Evolutionary conservation across 306 rosid species (phyloP), one percentile per base, ranked within the genome.

Genomic region (Psophocarpus tetragonolobus): DNA sequence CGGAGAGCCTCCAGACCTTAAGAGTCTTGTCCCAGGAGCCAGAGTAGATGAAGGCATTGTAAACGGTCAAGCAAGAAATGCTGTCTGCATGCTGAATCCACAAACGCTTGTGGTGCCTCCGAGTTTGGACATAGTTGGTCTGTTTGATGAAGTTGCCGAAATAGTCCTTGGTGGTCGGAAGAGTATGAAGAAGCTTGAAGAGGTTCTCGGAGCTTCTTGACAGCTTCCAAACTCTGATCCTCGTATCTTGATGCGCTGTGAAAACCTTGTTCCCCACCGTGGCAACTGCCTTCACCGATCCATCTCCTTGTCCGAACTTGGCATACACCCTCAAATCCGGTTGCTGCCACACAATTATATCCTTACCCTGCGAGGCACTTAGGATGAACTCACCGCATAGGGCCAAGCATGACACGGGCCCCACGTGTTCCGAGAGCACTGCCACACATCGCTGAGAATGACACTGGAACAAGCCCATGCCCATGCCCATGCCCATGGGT

Each of bases 11-110:
- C 98, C 98, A 95, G 4, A 92, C 89, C 79, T 95, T 92, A 0
- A 95, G 85, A 9, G 97, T 90, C 82, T 95, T 95, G 38, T 95
- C 97, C 98, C 98, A 92, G 0, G 98, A 95, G 0, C 98, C 98
- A 1, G 98, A 95, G 36, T 95, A 95, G 48, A 95, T 85, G 35
- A 92, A 76, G 4, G 93, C 97, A 20, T 89, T 80, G 32, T 38
- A 48, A 39, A 91, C 91, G 0, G 94, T 75, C 39, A 95, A 85
- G 36, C 97, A 95, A n/a, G 98, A 95, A 42, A 95, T 93, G 21
- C 93, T 88, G 73, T 93, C 98, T 0, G 93, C 93, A 51, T 93
- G 98, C 33, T 93, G 93, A 67, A 93, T 93, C 98, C 98, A 93
- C 75, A 93, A 69, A 1, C 84, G 73, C 90, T 91, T 92, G 50